These are phyloP conservation scores for Passiflora organensis DNA, from an alignment of 345 rosid genomes.

Conservation along the genomic window DNA sequence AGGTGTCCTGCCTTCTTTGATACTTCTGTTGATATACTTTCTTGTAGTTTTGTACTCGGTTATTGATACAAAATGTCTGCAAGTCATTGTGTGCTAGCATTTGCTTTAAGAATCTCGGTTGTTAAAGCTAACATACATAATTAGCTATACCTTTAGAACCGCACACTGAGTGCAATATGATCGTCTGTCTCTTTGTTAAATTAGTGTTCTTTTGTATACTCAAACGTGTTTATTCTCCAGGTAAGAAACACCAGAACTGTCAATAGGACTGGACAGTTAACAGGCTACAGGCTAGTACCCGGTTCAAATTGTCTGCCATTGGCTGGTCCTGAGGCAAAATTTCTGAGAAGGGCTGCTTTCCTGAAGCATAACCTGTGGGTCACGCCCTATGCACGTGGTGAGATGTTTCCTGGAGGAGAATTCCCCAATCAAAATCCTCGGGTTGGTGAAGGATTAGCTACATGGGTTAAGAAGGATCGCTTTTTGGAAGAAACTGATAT, in stretches of 20 bases:
- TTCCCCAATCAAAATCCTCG: conserved; percentile 94
- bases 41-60: too few relatives aligned
- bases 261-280: conserved; percentile 81
- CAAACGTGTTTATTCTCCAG: conserved; percentile 28
- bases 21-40: too few relatives aligned
- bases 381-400: conserved; percentile 55
- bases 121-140: too few relatives aligned
- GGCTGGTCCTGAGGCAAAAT: conserved; percentile 78
- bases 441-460: conserved; percentile 71
- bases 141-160: too few relatives aligned
- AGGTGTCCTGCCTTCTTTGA: too few relatives aligned
- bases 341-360: conserved; percentile 83
- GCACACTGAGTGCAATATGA: too few relatives aligned
- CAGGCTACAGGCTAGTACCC: conserved; percentile 80
- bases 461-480: conserved; percentile 85
- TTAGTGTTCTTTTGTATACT: not conserved
- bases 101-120: too few relatives aligned
- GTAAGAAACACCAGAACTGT: conserved; percentile 86
- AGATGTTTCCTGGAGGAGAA: conserved; percentile 88
- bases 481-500: conserved; percentile 71
- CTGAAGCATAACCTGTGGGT: conserved; percentile 87
- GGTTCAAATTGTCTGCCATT: conserved; percentile 86
- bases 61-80: too few relatives aligned
- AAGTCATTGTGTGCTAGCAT: too few relatives aligned
- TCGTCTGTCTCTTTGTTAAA: not conserved